A percentile compares a stretch with the other conserved stretches of the same genome.
Evolutionary conservation across 345 rosid genomes (phyloP).

Genomic region (Moricandia arvensis): DNA sequence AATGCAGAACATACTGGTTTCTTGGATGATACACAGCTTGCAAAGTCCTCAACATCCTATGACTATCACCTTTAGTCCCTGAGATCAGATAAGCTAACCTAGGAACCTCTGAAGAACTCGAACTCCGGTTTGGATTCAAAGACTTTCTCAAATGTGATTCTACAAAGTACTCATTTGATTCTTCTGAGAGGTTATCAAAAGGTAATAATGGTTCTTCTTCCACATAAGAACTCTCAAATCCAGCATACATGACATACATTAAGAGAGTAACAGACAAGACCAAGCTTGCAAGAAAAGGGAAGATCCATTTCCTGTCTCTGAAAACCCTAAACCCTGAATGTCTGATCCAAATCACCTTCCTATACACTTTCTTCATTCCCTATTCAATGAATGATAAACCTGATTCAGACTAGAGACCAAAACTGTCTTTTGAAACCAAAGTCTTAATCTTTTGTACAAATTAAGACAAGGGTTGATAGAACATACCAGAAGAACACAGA

Average conservation of each 20-base stretch:
- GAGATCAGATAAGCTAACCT: no score
- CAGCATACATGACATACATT: conserved; percentile 44
- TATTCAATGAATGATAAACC: neutral
- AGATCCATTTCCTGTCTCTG: conserved; percentile 76
- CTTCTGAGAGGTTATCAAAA: conserved; percentile 46
- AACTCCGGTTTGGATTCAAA: conserved; percentile 27
- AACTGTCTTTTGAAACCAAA: conserved; percentile 4
- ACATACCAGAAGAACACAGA: conserved; percentile 11
- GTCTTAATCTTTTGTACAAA: conserved; percentile 24
- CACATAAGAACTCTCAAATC: conserved; percentile 39
- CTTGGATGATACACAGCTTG: no score
- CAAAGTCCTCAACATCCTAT: no score
- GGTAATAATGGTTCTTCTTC: no score
- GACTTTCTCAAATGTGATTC: conserved; percentile 60
- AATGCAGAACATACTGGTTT: no score
- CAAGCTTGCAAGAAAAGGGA: conserved; percentile 77
- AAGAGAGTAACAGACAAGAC: conserved; percentile 65
- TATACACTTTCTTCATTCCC: conserved; percentile 51
- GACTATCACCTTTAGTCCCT: no score
- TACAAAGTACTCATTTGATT: conserved; percentile 67
- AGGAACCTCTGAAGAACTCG: conserved; percentile 28
- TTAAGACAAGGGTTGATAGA: neutral
- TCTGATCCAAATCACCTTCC: conserved; percentile 49
- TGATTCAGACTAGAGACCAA: no score
- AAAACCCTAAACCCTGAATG: conserved; percentile 57